These are phyloP conservation scores for Fragilariopsis cylindrus DNA, from an alignment of 108 stramenopile species.

Conservation along the genomic window DNA sequence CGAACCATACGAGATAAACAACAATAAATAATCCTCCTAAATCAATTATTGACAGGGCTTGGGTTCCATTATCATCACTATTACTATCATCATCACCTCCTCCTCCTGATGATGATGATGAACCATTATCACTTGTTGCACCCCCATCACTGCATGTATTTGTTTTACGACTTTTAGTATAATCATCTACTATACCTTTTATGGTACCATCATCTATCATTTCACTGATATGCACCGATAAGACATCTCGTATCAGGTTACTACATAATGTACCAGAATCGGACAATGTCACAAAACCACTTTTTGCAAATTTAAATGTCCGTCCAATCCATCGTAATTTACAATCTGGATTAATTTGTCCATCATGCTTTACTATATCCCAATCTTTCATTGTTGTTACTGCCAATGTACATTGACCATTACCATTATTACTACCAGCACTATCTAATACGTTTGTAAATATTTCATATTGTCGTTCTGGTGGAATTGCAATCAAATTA, in stretches of 20 bases:
- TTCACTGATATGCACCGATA: conserved; percentile 39
- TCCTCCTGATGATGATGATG: background rate
- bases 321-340: conserved; percentile 36
- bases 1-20: background rate
- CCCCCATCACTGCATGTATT: conserved; percentile 2
- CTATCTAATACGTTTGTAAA: conserved; percentile 23
- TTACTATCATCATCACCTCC: background rate
- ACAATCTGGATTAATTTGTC: conserved; percentile 35
- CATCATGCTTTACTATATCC: conserved; percentile 11
- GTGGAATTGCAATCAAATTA: conserved; percentile 11
- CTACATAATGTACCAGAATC: conserved; percentile 47
- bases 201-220: conserved; percentile 46
- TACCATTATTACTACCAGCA: too few relatives aligned
- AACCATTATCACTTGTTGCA: background rate
- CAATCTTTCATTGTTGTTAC: conserved; percentile 14
- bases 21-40: conserved; percentile 32
- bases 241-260: conserved; percentile 27
- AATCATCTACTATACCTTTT: conserved; percentile 22
- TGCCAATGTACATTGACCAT: conserved; percentile 29
- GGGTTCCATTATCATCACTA: background rate
- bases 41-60: conserved; percentile 11
- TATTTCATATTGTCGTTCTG: background rate
- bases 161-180: background rate
- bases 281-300: conserved; percentile 32
- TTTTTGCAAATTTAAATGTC: background rate